Conservation (phyloP, 2,329 filamentous ascomycete genomes). For the Clonostachys solani region DNA sequence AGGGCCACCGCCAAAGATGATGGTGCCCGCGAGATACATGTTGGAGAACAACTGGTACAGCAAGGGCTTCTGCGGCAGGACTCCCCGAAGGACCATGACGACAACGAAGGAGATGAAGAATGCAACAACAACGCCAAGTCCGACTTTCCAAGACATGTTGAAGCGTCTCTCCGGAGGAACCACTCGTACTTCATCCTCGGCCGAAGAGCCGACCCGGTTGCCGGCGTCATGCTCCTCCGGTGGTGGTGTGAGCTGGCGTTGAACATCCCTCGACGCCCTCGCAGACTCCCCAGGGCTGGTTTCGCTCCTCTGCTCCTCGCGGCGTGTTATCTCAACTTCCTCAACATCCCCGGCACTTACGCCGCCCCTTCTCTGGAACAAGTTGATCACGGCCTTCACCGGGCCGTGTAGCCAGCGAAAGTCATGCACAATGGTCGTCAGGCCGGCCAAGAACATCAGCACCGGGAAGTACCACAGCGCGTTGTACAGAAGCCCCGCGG, state of each 20-base stretch:
- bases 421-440: constrained; percentile 14
- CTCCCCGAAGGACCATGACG: constrained; percentile 47
- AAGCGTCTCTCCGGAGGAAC: constrained; percentile 25
- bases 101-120: constrained; percentile 55
- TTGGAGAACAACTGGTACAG: constrained; percentile 63
- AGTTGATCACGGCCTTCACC: constrained; percentile 1
- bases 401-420: constrained; percentile 4
- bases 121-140: constrained; percentile 29
- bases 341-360: background rate
- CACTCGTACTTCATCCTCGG: constrained; percentile 14
- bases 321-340: background rate
- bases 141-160: constrained; percentile 39
- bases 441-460: constrained; percentile 53
- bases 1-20: constrained; percentile 61
- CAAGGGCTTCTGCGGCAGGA: constrained; percentile 30
- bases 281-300: background rate
- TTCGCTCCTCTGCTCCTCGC: constrained; percentile 1
- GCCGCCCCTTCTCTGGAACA: constrained; percentile 1
- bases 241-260: background rate
- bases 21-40: constrained; percentile 69
- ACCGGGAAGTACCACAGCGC: constrained; percentile 72
- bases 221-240: background rate
- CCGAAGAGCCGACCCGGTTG: background rate
- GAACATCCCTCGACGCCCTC: background rate
- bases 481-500: constrained; percentile 65